Evolutionary conservation across 2,329 filamentous ascomycete species (phyloP).

Genomic region (Hymenoscyphus infarciens): DNA sequence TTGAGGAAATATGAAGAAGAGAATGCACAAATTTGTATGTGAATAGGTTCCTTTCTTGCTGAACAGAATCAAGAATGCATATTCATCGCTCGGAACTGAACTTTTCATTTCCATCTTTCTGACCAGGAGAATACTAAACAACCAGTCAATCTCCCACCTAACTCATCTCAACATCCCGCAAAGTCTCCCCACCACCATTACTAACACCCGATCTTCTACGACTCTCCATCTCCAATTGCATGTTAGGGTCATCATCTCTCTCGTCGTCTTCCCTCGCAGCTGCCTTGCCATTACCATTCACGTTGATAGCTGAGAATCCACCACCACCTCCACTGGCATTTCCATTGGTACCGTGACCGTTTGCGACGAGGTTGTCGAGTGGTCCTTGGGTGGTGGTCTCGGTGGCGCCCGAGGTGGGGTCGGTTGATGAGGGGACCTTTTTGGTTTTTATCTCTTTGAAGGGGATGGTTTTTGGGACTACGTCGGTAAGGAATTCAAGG

Average conservation of each 20-base stretch:
- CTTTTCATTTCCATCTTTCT: background rate
- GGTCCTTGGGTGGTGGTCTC: background rate
- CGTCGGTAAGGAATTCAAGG: conserved; percentile 89
- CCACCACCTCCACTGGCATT: conserved; percentile 21
- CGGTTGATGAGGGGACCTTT: conserved; percentile 37
- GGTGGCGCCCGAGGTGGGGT: background rate
- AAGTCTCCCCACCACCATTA: conserved; percentile 15
- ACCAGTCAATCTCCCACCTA: conserved; percentile 5
- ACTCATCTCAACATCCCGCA: conserved; percentile 34
- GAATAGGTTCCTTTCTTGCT: background rate
- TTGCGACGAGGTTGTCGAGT: background rate
- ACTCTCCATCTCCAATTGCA: conserved; percentile 35
- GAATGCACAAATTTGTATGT: background rate
- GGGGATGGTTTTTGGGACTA: conserved; percentile 80
- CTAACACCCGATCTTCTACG: conserved; percentile 22
- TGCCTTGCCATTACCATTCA: background rate
- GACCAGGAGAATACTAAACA: background rate
- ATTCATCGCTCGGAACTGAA: background rate
- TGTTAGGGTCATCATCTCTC: conserved; percentile 29
- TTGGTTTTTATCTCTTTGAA: conserved; percentile 77
- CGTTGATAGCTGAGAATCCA: background rate
- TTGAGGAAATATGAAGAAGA: conserved; percentile 2
- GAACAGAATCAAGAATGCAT: background rate
- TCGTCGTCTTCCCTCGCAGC: conserved; percentile 7
- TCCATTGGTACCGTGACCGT: conserved; percentile 4